Base-by-base conservation (phyloP, 306 rosid species). In the Arachis stenosperma region DNA sequence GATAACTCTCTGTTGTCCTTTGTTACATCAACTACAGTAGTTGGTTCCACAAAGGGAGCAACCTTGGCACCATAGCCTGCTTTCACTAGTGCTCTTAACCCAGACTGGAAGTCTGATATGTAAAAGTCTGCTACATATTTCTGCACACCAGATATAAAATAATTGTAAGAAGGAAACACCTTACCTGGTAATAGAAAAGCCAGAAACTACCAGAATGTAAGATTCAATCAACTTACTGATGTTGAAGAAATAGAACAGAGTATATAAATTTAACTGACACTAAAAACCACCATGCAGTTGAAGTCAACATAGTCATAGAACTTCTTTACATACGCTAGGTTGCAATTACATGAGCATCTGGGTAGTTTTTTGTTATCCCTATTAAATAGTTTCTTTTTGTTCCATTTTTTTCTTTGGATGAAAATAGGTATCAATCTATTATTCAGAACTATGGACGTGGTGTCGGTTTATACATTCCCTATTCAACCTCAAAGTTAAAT, bases 11-110 rank as follows among this genome's bases (percentile, higher is more conserved):
- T 79, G 88, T 95, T 95, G 59, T 82, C 95, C 71, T 87, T 91
- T 12, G 89, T 88, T 57, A 89, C 78, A 29, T 94, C 85, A 67
- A 87, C 97, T 13, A 85, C 87, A 37, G 96, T 94, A 11, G 83
- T 62, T 57, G 98, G 96, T 78, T 91, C 86, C 42, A 95, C 97
- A 43, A 88, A 95, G 17, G 99, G 96, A 53, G 91, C 92, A 69
- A 95, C 98, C 87, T 91, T 95, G 64, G 93, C 91, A 52, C 99
- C 98, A 74, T 88, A 82, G 47, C 98, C 99, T 36, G 96, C 96
- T 86, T 95, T 95, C 73, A 95, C 99, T 47, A 91, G 54, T 14
- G 99, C 99, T 86, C 99, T 90, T 74, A 95, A 82, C 72, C 99
- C 99, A 62, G 99, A 83, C 78, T 95, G 98, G 81, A 90, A 91